Evolutionary conservation across 2,329 filamentous ascomycete species (phyloP).

Genomic region (Hyphodiscus sp.): DNA sequence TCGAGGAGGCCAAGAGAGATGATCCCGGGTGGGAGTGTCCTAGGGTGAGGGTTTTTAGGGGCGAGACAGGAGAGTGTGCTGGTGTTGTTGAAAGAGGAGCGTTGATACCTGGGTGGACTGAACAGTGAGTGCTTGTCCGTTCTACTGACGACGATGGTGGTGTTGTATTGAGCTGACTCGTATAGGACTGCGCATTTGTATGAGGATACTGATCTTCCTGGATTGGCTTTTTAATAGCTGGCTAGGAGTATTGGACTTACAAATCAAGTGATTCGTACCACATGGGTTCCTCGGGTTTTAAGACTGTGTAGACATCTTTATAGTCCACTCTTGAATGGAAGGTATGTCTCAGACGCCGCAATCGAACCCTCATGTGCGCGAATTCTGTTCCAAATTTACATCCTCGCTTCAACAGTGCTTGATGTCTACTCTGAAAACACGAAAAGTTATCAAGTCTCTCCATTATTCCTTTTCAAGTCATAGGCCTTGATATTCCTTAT

Average conservation of each 20-base stretch:
- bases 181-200: background rate
- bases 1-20: slow-evolving; percentile 12
- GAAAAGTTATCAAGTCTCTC: too few species aligned
- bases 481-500: too few species aligned
- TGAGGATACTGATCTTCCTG: background rate
- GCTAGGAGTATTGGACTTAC: too few species aligned
- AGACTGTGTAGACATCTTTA: too few species aligned
- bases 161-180: background rate
- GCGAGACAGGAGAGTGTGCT: slow-evolving; percentile 10
- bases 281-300: background rate
- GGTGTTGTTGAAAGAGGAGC: slow-evolving; percentile 14
- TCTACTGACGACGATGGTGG: background rate
- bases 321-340: too few species aligned
- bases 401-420: too few species aligned
- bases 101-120: slow-evolving; percentile 6
- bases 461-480: too few species aligned
- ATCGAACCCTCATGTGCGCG: too few species aligned
- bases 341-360: too few species aligned
- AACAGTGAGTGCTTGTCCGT: slow-evolving; percentile 11
- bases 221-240: too few species aligned
- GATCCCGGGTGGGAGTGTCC: slow-evolving; percentile 24
- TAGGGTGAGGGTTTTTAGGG: slow-evolving; percentile 16
- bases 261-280: background rate
- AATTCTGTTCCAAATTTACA: too few species aligned
- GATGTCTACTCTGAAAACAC: too few species aligned